phyloP scores from a whole-genome alignment of 345 rosid species.

The Linum usitatissimum region DNA sequence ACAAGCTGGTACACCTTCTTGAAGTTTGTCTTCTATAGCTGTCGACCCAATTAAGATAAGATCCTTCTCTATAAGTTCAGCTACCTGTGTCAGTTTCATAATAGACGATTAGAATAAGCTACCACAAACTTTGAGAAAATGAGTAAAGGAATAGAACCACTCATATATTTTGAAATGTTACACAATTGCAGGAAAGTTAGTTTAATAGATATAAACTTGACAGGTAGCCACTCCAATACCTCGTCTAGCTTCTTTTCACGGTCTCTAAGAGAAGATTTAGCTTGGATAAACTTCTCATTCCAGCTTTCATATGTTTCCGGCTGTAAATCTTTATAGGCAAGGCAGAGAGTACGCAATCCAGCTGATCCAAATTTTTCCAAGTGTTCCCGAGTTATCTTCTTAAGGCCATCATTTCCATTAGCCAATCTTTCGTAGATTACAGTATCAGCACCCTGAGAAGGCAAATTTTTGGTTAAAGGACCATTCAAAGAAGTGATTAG shows the following conservation, averaged over 20 bases:
- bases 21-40: conserved; percentile 99
- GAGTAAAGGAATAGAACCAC: not conserved
- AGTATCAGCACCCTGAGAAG: conserved; percentile 91
- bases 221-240: conserved; percentile 28
- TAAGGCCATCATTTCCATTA: conserved; percentile 51
- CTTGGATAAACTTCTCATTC: conserved; percentile 96
- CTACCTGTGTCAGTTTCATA: conserved; percentile 50
- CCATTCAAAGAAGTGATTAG: conserved; percentile 20
- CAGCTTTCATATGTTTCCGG: conserved; percentile 75
- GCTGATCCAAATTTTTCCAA: conserved; percentile 94
- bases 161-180: not conserved
- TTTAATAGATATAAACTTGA: not conserved
- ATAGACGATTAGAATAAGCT: not conserved
- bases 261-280: conserved; percentile 85
- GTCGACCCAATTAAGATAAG: conserved; percentile 85
- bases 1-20: conserved; percentile 96
- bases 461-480: conserved; percentile 19
- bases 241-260: conserved; percentile 98
- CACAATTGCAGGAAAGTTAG: not conserved
- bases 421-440: conserved; percentile 87
- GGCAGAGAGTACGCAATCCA: conserved; percentile 96
- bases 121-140: not conserved
- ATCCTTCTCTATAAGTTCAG: conserved; percentile 87
- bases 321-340: conserved; percentile 71
- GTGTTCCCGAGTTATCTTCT: conserved; percentile 72